Evolutionary conservation across 2,329 filamentous ascomycete genomes (phyloP), one percentile per base, ranked within the genome.

Genomic region (Diaporthe sp.): DNA sequence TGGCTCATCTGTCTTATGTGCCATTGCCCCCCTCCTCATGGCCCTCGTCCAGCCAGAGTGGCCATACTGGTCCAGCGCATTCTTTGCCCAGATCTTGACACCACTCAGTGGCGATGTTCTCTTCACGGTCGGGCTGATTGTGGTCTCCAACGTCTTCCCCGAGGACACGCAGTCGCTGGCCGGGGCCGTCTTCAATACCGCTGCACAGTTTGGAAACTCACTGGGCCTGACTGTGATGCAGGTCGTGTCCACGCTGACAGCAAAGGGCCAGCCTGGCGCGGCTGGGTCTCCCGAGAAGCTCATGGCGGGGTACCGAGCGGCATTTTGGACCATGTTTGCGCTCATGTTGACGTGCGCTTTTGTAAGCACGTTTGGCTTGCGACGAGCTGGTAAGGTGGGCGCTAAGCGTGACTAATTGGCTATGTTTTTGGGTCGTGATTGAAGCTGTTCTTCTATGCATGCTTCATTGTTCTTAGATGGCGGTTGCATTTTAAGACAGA

Each of bases 111-210:
- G 76, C 25, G 86, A 89, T 61, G 84, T 89, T 0, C 82, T 92
- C 9, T 91, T 90, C 78, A 91, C 88, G 0, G 86, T 92, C 3
- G 88, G 86, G 0, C 82, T 88, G 30, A 84, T 92, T 28, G 81
- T 91, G 4, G 86, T 92, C 10, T 85, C 86, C 0, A 86, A 89
- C 19, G 85, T 84, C 3, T 92, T 92, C 75, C 87, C 89, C 0
- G 83, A 86, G n/a, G 82, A 89, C 12, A 90, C 85, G 1, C 90
- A 92, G 74, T 88, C 88, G 0, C 82, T 92, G 0, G 90, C 89
- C 0, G 91, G 90, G 0, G 90, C 89, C 0, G 90, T 92, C 0
- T 92, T 92, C 80, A 91, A 90, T 75, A 91, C 89, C 0, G 83
- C 88, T 0, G 82, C 85, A 0, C 89, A 92, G 76, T 87, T 92